Percentiles rank a stretch among this genome's conserved stretches.
phyloP scores from a whole-genome alignment of 495 filamentous ascomycete genomes.

The Xylaria telfairii region DNA sequence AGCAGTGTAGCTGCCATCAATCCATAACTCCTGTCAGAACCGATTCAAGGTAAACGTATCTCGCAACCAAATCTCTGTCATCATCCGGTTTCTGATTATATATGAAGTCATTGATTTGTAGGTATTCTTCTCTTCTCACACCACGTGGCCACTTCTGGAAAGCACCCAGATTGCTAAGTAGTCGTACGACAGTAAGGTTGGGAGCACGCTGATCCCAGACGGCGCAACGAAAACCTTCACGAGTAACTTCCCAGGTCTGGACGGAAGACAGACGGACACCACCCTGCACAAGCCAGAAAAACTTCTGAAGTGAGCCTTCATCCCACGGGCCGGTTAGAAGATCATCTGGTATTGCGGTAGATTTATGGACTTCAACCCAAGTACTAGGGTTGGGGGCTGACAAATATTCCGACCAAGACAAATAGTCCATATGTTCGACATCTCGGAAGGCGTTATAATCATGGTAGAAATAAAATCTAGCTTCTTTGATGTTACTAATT shows the following conservation, averaged over 20 bases:
- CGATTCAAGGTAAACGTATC: not conserved
- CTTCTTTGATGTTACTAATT: constrained; percentile 14
- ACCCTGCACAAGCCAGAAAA: constrained; percentile 47
- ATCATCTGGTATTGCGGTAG: constrained; percentile 39
- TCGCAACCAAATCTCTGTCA: not conserved
- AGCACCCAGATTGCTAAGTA: constrained; percentile 14
- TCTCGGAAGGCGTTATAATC: constrained; percentile 30
- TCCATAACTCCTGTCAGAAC: not conserved
- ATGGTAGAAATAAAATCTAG: constrained; percentile 25
- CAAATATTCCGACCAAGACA: not conserved
- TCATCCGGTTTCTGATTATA: not conserved
- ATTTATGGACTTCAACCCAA: constrained; percentile 39
- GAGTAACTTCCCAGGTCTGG: constrained; percentile 46
- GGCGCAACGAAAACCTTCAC: constrained; percentile 26
- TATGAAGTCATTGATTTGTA: not conserved
- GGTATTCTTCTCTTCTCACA: not conserved
- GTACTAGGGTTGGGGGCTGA: not conserved
- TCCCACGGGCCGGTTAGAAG: constrained; percentile 38
- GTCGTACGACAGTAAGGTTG: constrained; percentile 19
- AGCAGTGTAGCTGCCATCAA: not conserved
- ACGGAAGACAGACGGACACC: constrained; percentile 30
- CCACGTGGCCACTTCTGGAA: constrained; percentile 15
- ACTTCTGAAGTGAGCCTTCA: constrained; percentile 36
- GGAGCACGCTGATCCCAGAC: not conserved
- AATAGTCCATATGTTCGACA: constrained; percentile 6